phyloP scores from a whole-genome alignment of 1,284 basidiomycete genomes.

The Calocybe gambosa region DNA sequence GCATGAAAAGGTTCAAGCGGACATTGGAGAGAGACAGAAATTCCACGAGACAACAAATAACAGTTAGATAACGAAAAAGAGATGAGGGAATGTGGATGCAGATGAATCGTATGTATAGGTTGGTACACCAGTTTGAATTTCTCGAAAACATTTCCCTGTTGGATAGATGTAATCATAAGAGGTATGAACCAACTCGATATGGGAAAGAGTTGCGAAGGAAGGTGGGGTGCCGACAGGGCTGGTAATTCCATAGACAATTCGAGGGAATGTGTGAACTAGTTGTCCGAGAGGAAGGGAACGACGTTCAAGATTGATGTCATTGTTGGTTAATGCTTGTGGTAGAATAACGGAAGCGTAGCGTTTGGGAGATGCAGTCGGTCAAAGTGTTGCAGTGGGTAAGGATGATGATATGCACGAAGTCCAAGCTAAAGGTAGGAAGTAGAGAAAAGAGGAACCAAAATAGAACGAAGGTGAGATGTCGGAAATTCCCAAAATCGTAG shows the following conservation, averaged over 20 bases:
- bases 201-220: constrained; percentile 8
- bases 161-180: constrained; percentile 13
- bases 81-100: constrained; percentile 14
- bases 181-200: constrained; percentile 10
- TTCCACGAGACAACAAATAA: constrained; percentile 24
- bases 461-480: constrained; percentile 10
- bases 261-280: constrained; percentile 8
- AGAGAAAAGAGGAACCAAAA: constrained; percentile 2
- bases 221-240: constrained; percentile 9
- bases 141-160: not conserved
- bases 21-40: not conserved
- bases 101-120: constrained; percentile 5
- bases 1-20: constrained; percentile 7
- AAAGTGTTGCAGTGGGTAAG: constrained; percentile 12
- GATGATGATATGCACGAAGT: constrained; percentile 17
- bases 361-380: constrained; percentile 12
- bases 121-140: not conserved
- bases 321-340: constrained; percentile 9
- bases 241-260: constrained; percentile 14
- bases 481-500: constrained; percentile 3
- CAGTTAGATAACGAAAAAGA: constrained; percentile 29
- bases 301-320: constrained; percentile 11
- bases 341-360: constrained; percentile 11
- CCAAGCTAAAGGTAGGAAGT: constrained; percentile 12
- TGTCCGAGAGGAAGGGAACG: constrained; percentile 5